Evolutionary conservation across 345 rosid species (phyloP).

Genomic region (Euphorbia tirucalli): DNA sequence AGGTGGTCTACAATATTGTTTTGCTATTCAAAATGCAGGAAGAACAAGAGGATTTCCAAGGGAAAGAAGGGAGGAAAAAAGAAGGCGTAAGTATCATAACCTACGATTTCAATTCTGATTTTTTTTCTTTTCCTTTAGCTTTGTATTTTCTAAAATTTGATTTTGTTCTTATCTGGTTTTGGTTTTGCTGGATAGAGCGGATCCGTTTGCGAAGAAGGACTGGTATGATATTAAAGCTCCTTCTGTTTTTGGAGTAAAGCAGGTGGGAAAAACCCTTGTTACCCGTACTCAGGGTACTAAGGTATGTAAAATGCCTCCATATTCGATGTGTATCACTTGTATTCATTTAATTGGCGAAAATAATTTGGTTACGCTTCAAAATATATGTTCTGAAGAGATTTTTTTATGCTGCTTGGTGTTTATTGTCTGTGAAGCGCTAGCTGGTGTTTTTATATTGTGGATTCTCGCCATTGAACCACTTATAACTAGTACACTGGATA

Average conservation of each 20-base stretch:
- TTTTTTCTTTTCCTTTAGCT: background rate
- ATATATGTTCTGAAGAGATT: background rate
- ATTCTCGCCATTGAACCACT: background rate
- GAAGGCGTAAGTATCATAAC: slow-evolving; percentile 62
- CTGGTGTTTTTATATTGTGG: background rate
- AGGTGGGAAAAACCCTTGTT: slow-evolving; percentile 89
- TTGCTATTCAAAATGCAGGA: slow-evolving; percentile 35
- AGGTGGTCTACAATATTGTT: background rate
- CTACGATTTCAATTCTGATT: too few species aligned
- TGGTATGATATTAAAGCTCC: slow-evolving; percentile 99
- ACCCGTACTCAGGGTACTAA: slow-evolving; percentile 96
- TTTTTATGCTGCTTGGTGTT: background rate
- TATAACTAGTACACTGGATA: background rate
- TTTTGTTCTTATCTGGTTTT: background rate
- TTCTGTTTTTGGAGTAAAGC: slow-evolving; percentile 52
- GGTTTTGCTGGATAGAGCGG: slow-evolving; percentile 42
- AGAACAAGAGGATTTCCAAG: slow-evolving; percentile 97
- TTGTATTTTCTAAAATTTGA: background rate
- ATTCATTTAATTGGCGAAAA: too few species aligned
- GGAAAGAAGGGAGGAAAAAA: slow-evolving; percentile 97
- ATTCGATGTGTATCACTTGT: background rate
- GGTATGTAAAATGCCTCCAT: slow-evolving; percentile 34
- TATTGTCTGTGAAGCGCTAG: too few species aligned
- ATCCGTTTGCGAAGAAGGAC: slow-evolving; percentile 96
- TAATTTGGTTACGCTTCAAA: background rate